Conservation (phyloP, 2,329 filamentous ascomycete genomes). For the Graphilbum fragrans region DNA sequence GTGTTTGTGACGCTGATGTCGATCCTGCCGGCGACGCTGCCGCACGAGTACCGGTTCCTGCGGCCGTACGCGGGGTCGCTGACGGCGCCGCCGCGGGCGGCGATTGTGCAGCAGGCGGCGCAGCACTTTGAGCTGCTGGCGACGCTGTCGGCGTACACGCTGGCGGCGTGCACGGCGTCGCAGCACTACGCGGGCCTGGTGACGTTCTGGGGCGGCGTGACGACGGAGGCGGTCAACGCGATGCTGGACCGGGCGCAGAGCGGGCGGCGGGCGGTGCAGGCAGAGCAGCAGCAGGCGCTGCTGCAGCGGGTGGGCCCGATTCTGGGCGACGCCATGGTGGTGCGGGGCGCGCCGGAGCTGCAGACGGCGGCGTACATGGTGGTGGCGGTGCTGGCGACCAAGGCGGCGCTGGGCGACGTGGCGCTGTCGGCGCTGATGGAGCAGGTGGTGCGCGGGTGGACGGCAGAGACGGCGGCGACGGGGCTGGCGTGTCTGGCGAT, state of each 20-base stretch:
- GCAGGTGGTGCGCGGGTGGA: slow-evolving; percentile 69
- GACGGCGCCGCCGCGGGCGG: slow-evolving; percentile 63
- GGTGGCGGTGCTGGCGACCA: slow-evolving; percentile 71
- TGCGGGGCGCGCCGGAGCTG: slow-evolving; percentile 65
- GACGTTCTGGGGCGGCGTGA: slow-evolving; percentile 83
- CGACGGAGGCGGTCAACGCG: slow-evolving; percentile 72
- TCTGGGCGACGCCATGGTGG: slow-evolving; percentile 64
- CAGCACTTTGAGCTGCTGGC: slow-evolving; percentile 67
- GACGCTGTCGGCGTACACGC: slow-evolving; percentile 64
- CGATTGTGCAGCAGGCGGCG: slow-evolving; percentile 72
- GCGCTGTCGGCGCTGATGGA: slow-evolving; percentile 85
- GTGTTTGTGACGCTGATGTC: slow-evolving; percentile 78
- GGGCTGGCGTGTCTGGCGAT: slow-evolving; percentile 72
- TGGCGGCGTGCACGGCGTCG: slow-evolving; percentile 58
- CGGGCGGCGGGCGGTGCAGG: slow-evolving; percentile 63
- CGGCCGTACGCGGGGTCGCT: slow-evolving; percentile 73
- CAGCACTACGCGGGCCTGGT: slow-evolving; percentile 68
- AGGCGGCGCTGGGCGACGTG: slow-evolving; percentile 65
- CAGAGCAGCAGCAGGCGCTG: slow-evolving; percentile 70
- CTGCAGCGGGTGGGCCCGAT: slow-evolving; percentile 54
- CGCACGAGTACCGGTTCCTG: slow-evolving; percentile 70
- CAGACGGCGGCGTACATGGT: slow-evolving; percentile 89
- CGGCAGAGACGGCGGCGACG: slow-evolving; percentile 55
- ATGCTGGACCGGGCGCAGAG: slow-evolving; percentile 70
- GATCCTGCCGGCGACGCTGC: slow-evolving; percentile 67